Base-by-base conservation (phyloP, 176 grass and related monocot species). In the Oryza punctata region DNA sequence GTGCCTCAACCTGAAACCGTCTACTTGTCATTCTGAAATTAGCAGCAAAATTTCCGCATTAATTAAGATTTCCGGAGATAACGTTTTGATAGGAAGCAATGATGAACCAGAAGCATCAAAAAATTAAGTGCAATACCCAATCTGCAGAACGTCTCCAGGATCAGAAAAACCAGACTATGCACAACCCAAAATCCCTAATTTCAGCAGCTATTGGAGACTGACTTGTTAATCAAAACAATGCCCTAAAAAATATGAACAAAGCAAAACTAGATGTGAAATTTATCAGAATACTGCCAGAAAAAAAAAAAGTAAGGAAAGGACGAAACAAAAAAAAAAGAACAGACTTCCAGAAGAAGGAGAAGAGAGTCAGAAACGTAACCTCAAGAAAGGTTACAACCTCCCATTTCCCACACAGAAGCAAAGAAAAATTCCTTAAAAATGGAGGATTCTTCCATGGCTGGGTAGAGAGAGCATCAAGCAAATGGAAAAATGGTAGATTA, bases 151-250 rank as follows among this genome's bases (percentile, higher is more conserved):
- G 25, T 41, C 18, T 69, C 35, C 24, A 65, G 84, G 33, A 38
- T 41, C 63, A 63, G 63, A 30, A 80, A 63, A 68, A 16, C 76
- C 29, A 75, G 66, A 78, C 78, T 69, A 69, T 26, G 33, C 59
- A 25, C 73, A 25, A 45, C 26, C 35, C 2, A 16, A 35, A 77
- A 49, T 0, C 0, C 19, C n/a, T 1, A 25, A 76, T 63, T 75
- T 89, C 32, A 70, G 70, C 49, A 52, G 15, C 16, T 4, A 52
- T n/a, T 50, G n/a, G 38, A 32, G 21, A 73, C 6, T 60, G 18
- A 25, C 52, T 82, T 46, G 69, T 63, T 23, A 30, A 52, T 67
- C 18, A 46, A 75, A 78, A 18, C 74, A 69, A 59, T 69, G 45
- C 16, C 63, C 12, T 5, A 59, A 83, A 37, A 72, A 86, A 26